Evolutionary conservation across 1,284 basidiomycete species (phyloP), one percentile per base, ranked within the genome.

Genomic region (Amylostereum areolatum): DNA sequence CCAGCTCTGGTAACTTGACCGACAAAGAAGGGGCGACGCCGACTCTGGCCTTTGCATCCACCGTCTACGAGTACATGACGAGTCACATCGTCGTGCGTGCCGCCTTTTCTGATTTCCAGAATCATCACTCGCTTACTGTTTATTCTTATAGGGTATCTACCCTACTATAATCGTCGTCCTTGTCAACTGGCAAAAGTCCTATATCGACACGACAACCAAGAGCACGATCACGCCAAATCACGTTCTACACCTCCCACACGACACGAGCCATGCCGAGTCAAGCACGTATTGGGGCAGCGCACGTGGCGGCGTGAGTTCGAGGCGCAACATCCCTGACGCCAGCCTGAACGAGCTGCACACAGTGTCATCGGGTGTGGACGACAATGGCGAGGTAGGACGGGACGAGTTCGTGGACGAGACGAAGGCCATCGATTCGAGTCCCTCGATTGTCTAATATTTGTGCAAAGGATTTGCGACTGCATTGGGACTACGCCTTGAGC

Each of bases 141-240:
- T 18, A 5, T 18, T 24, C 3, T 10, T 25, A 30, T 39, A 57
- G 56, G 56, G 56, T 8, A 51, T 54, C 27, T 57, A 57, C 34
- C 56, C 56, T 0, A 51, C 49, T n/a, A 31, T 57, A 30, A 39
- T 57, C 40, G 51, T 57, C 40, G 43, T 57, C 24, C 50, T 55
- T 35, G 54, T 55, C 10, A 41, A 54, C 49, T 51, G 50, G 10
- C 48, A 55, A 44, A 43, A 48, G 30, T 54, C 50, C 34, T 34
- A 53, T 33, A 54, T 55, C 43, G 47, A 44, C 28, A 35, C 9
- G 24, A 24, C 12, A 6, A n/a, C 12, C 31, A 45, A 35, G 18
- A 24, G 8, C 2, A 42, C 30, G 9, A 29, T 28, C 12, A 8
- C 40, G 18, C 40, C 40, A 18, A 11, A 42, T 4, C 40, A n/a